A percentile compares a stretch with the other conserved stretches of the same genome.
Evolutionary conservation across 805 yeast genomes (phyloP).

Genomic region (Saccharomycopsis schoenii): DNA sequence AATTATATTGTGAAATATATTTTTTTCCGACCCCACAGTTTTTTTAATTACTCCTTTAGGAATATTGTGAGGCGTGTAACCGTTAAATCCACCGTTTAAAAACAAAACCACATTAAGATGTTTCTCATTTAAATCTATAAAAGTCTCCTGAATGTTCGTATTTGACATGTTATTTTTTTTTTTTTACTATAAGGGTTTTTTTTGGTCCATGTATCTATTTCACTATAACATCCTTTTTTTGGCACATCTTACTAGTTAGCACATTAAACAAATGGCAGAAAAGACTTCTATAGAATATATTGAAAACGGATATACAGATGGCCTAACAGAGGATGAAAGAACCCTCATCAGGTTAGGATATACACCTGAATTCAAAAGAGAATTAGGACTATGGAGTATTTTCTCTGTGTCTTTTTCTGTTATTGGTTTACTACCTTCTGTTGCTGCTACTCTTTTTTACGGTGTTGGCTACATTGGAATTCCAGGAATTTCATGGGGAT

Average conservation of each 20-base stretch:
- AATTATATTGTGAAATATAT: neutral
- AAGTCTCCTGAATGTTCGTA: neutral
- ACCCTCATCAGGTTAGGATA: slow-evolving; percentile 37
- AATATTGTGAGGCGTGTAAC: neutral
- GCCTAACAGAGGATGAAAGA: slow-evolving; percentile 24
- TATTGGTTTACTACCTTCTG: slow-evolving; percentile 62
- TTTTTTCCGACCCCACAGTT: neutral
- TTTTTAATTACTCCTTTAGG: neutral
- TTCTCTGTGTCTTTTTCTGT: slow-evolving; percentile 66
- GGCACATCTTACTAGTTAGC: too few species aligned
- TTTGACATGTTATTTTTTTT: too few species aligned
- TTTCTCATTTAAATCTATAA: neutral
- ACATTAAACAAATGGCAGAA: neutral
- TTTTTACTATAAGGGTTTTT: neutral
- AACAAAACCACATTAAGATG: neutral
- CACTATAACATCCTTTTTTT: neutral
- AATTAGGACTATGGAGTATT: slow-evolving; percentile 50
- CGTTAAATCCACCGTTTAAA: neutral
- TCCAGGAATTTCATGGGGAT: slow-evolving; percentile 52
- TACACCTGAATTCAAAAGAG: slow-evolving; percentile 55
- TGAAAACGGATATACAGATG: slow-evolving; percentile 30
- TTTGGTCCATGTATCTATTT: neutral
- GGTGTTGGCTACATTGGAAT: slow-evolving; percentile 34
- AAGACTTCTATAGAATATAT: slow-evolving; percentile 10
- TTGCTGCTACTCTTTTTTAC: slow-evolving; percentile 43